Percentiles rank a stretch among this genome's conserved stretches.
Conservation (phyloP, 1,284 basidiomycete genomes). For the Moesziomyces parantarcticus region DNA sequence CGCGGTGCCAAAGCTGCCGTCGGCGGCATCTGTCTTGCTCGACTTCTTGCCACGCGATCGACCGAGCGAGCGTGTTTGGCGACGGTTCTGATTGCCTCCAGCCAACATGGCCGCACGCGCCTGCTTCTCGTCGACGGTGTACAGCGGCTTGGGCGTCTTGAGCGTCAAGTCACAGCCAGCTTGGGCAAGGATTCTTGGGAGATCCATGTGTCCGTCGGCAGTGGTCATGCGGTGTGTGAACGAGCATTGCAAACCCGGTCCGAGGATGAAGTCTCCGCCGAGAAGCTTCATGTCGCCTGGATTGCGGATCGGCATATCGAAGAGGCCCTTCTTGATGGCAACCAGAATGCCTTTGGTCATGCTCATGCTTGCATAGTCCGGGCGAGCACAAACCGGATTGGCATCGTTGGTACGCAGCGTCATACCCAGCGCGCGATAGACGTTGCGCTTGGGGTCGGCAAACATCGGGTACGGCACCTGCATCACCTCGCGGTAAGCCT, state of each 20-base stretch:
- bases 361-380: conserved; percentile 77
- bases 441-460: conserved; percentile 78
- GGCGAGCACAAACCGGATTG: conserved; percentile 72
- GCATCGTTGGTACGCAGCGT: conserved; percentile 72
- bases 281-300: conserved; percentile 81
- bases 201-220: conserved; percentile 58
- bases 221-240: conserved; percentile 57
- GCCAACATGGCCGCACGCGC: conserved; percentile 41
- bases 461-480: conserved; percentile 74
- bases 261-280: conserved; percentile 88
- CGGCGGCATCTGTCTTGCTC: conserved; percentile 10
- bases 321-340: conserved; percentile 72
- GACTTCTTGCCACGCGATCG: conserved; percentile 28
- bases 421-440: conserved; percentile 83
- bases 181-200: conserved; percentile 56
- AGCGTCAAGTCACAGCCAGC: conserved; percentile 58
- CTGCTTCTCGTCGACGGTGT: conserved; percentile 30
- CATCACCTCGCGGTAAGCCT: conserved; percentile 76
- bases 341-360: conserved; percentile 76
- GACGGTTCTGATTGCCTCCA: conserved; percentile 38
- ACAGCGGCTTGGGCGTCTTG: conserved; percentile 48
- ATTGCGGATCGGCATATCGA: conserved; percentile 79
- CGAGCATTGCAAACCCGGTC: conserved; percentile 71
- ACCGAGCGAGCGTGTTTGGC: conserved; percentile 33
- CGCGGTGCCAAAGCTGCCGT: conserved; percentile 21